These are phyloP conservation scores for Tuber indicum DNA, from an alignment of 495 filamentous ascomycete species.

Conservation along the genomic window DNA sequence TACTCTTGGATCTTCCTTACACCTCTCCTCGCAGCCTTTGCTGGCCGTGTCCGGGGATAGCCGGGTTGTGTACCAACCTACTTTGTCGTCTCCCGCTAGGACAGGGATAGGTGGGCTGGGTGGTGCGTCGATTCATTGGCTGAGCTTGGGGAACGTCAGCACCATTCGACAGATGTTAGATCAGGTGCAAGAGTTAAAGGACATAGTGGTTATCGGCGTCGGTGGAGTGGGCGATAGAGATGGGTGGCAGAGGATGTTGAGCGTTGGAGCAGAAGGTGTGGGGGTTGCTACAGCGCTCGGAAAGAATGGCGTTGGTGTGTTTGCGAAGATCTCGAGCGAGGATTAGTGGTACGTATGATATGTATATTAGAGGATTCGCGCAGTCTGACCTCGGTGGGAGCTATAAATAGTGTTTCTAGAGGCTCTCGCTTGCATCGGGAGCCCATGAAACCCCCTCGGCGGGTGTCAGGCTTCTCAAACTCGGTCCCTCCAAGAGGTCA, in stretches of 20 bases:
- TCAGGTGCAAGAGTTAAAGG: slow-evolving; percentile 44
- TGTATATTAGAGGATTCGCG: neutral
- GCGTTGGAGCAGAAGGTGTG: slow-evolving; percentile 57
- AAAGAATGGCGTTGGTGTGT: slow-evolving; percentile 53
- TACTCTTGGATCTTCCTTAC: slow-evolving; percentile 60
- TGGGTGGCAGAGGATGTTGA: slow-evolving; percentile 57
- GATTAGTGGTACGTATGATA: neutral
- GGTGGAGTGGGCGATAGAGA: slow-evolving; percentile 58
- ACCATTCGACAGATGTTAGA: slow-evolving; percentile 55
- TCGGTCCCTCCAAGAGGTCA: neutral
- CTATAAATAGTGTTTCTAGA: neutral
- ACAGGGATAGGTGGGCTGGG: slow-evolving; percentile 60
- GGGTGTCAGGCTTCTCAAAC: neutral
- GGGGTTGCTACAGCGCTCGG: slow-evolving; percentile 61
- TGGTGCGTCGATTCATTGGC: slow-evolving; percentile 60
- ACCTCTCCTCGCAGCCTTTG: slow-evolving; percentile 43
- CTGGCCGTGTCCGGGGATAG: slow-evolving; percentile 9
- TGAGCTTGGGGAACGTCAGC: slow-evolving; percentile 66
- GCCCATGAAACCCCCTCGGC: neutral
- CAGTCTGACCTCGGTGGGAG: neutral
- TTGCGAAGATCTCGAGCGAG: slow-evolving; percentile 50
- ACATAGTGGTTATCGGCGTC: slow-evolving; percentile 57
- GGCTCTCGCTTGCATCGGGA: neutral
- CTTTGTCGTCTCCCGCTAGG: slow-evolving; percentile 46
- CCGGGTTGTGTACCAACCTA: slow-evolving; percentile 25